phyloP scores from a whole-genome alignment of 1,284 basidiomycete genomes.

The Flammula alnicola region DNA sequence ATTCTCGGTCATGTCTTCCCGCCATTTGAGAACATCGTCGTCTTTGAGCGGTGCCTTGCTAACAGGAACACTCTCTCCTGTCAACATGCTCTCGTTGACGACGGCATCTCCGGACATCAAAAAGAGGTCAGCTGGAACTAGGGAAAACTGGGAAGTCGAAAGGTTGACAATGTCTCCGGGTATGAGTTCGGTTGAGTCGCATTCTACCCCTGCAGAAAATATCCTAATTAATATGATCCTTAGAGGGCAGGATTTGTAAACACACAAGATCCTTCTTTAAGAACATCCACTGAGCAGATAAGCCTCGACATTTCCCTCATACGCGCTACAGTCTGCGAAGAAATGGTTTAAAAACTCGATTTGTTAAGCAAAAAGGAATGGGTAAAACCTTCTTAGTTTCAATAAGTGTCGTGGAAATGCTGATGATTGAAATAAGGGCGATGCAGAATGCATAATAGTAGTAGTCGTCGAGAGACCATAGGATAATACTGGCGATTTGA shows the following conservation, averaged over 20 bases:
- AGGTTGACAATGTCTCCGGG: slow-evolving; percentile 95
- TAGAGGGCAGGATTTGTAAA: slow-evolving; percentile 1
- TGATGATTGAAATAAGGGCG: slow-evolving; percentile 87
- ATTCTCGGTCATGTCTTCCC: slow-evolving; percentile 74
- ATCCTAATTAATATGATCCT: slow-evolving; percentile 8
- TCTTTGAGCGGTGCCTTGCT: slow-evolving; percentile 83
- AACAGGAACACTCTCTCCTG: slow-evolving; percentile 94
- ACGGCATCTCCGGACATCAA: slow-evolving; percentile 96
- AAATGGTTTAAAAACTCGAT: neutral
- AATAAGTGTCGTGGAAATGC: slow-evolving; percentile 86
- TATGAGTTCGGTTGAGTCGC: slow-evolving; percentile 83
- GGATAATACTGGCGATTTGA: slow-evolving; percentile 93
- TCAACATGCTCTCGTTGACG: slow-evolving; percentile 98
- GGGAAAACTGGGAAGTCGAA: slow-evolving; percentile 72
- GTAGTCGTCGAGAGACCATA: slow-evolving; percentile 96
- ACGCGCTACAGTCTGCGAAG: slow-evolving; percentile 78
- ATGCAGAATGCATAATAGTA: slow-evolving; percentile 99
- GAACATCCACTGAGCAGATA: slow-evolving; percentile 78
- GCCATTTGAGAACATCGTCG: slow-evolving; percentile 73
- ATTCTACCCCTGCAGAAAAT: slow-evolving; percentile 65
- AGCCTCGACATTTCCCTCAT: slow-evolving; percentile 99
- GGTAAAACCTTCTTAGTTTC: slow-evolving; percentile 85
- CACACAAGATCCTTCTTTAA: slow-evolving; percentile 77
- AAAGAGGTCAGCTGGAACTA: slow-evolving; percentile 92
- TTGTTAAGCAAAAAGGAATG: neutral